Conservation (phyloP, 2,329 filamentous ascomycete genomes). For the Pseudogymnoascus pannorum region DNA sequence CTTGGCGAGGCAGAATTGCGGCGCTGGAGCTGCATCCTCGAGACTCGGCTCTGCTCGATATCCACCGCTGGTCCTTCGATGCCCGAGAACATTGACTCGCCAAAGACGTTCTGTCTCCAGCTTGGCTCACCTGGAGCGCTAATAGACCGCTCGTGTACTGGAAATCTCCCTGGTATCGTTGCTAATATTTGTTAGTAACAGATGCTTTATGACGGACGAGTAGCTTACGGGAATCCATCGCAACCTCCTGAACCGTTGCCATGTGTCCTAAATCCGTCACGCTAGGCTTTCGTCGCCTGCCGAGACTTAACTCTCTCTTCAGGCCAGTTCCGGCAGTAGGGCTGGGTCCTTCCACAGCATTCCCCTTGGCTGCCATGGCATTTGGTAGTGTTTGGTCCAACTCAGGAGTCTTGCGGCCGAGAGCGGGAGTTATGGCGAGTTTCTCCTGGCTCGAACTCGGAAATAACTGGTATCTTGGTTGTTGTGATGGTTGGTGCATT, state of each 20-base stretch:
- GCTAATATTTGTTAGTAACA: slow-evolving; percentile 35
- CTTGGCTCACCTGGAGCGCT: slow-evolving; percentile 48
- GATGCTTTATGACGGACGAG: slow-evolving; percentile 10
- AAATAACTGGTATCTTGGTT: slow-evolving; percentile 54
- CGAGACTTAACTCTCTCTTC: slow-evolving; percentile 50
- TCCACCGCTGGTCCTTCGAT: slow-evolving; percentile 29
- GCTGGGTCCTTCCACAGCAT: slow-evolving; percentile 31
- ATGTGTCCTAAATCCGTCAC: slow-evolving; percentile 59
- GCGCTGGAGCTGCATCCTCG: slow-evolving; percentile 4
- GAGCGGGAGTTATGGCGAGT: slow-evolving; percentile 28
- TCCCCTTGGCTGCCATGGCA: slow-evolving; percentile 30
- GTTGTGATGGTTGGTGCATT: slow-evolving; percentile 47
- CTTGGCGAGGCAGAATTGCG: slow-evolving; percentile 16
- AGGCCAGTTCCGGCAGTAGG: slow-evolving; percentile 35
- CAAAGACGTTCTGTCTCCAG: slow-evolving; percentile 39
- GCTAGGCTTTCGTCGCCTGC: slow-evolving; percentile 54
- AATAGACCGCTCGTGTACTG: slow-evolving; percentile 56
- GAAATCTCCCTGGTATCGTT: slow-evolving; percentile 58
- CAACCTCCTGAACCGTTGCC: slow-evolving; percentile 59
- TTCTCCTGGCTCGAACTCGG: slow-evolving; percentile 43
- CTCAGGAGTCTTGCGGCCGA: not conserved
- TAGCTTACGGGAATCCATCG: slow-evolving; percentile 65
- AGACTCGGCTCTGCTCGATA: not conserved
- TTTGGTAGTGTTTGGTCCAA: slow-evolving; percentile 42
- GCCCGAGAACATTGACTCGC: slow-evolving; percentile 27